Conservation (phyloP, 2,329 filamentous ascomycete genomes). For the Apiospora aurea region DNA sequence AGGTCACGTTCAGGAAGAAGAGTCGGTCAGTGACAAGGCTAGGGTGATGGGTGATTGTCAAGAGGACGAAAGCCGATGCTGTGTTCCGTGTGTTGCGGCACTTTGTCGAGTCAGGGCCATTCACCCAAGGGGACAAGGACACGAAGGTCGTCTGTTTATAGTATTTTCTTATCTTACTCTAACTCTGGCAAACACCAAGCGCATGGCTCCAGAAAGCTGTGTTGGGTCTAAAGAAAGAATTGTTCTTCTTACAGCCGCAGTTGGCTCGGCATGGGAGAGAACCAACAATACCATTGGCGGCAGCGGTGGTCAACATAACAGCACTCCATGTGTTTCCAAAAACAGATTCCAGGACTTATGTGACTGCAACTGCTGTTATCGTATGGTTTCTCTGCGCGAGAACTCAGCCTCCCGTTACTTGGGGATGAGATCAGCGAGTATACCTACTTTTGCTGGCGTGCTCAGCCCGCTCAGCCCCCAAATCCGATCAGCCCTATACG, state of each 20-base stretch:
- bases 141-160: constrained; percentile 5
- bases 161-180: background rate
- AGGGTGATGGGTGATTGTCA: background rate
- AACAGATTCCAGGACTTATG: background rate
- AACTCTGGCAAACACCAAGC: background rate
- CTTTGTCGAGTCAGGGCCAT: background rate
- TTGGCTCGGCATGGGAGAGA: background rate
- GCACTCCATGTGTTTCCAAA: constrained; percentile 5
- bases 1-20: background rate
- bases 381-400: background rate
- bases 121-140: background rate
- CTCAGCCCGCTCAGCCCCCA: constrained; percentile 9
- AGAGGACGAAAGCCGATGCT: background rate
- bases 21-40: no score
- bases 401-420: background rate
- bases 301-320: background rate
- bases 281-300: constrained; percentile 12
- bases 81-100: background rate
- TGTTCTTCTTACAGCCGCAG: background rate
- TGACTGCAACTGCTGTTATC: background rate
- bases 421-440: background rate
- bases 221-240: constrained; percentile 20
- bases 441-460: background rate
- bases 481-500: constrained; percentile 1
- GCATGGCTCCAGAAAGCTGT: background rate